A percentile compares a stretch with the other conserved stretches of the same genome.
phyloP scores from a whole-genome alignment of 306 rosid genomes.

The Begonia loranthoides region DNA sequence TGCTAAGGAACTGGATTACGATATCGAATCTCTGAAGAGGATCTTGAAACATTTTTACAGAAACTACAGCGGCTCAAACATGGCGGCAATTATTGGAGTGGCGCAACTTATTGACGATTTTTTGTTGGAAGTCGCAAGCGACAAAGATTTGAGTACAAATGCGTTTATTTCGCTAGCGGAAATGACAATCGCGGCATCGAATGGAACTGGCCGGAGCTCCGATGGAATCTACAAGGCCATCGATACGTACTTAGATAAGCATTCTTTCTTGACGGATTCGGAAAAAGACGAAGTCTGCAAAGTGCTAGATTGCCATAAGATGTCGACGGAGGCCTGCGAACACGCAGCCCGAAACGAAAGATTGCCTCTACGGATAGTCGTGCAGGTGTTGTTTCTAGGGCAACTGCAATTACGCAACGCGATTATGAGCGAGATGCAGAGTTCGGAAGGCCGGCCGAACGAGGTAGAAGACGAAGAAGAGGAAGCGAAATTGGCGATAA shows the following conservation, averaged over 20 bases:
- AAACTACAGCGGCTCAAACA: constrained; percentile 11
- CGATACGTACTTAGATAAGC: constrained; percentile 29
- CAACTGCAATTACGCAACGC: constrained; percentile 28
- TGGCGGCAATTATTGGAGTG: constrained; percentile 17
- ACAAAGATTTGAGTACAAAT: constrained; percentile 19
- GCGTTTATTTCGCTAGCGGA: constrained; percentile 31
- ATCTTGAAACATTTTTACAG: constrained; percentile 26
- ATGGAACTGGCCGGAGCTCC: constrained; percentile 21
- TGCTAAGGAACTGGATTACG: constrained; percentile 20
- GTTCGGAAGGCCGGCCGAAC: constrained; percentile 3
- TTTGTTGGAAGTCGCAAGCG: constrained; percentile 23
- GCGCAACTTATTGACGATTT: constrained; percentile 39
- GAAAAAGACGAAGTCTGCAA: constrained; percentile 35
- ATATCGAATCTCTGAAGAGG: constrained; percentile 26
- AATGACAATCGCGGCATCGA: constrained; percentile 22
- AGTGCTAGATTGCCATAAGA: constrained; percentile 27
- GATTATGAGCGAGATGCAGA: constrained; percentile 16
- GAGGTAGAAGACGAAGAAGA: constrained; percentile 11
- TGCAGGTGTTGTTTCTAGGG: constrained; percentile 25
- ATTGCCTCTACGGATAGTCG: constrained; percentile 33
- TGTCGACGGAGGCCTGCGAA: constrained; percentile 37
- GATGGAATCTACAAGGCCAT: constrained; percentile 40
- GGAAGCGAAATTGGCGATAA: constrained; percentile 2
- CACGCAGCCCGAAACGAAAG: constrained; percentile 35
- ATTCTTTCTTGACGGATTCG: constrained; percentile 24